Conservation (phyloP, 306 rosid genomes). For the Prunus mira region DNA sequence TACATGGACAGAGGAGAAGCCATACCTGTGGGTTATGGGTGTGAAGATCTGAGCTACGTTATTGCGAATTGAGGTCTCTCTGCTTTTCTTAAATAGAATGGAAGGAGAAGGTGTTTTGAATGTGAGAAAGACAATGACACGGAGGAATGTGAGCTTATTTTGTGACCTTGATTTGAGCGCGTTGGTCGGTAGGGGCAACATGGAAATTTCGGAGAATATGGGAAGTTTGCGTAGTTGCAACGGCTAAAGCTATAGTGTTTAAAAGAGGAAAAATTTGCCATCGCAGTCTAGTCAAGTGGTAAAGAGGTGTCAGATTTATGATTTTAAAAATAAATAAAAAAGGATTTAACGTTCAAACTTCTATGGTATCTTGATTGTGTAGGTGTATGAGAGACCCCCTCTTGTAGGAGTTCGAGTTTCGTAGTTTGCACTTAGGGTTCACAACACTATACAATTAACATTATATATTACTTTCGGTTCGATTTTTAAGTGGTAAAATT, state of each 20-base stretch:
- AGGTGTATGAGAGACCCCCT: too few species aligned
- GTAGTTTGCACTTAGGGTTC: too few species aligned
- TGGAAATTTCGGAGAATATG: background rate
- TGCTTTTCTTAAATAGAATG: background rate
- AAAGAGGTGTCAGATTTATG: too few species aligned
- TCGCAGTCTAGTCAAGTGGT: too few species aligned
- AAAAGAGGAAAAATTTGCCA: background rate
- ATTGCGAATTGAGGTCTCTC: background rate
- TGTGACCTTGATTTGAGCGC: background rate
- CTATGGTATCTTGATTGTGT: too few species aligned
- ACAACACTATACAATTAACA: too few species aligned
- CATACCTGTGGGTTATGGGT: constrained; percentile 7
- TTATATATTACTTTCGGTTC: too few species aligned
- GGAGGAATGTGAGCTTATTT: background rate
- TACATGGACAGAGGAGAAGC: background rate
- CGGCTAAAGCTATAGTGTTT: background rate
- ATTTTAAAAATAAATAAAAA: too few species aligned
- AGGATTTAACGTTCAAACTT: fast-evolving
- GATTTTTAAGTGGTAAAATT: too few species aligned
- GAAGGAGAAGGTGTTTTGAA: background rate
- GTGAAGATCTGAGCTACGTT: background rate
- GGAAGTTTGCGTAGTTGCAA: constrained; percentile 4
- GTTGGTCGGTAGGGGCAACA: constrained; percentile 5
- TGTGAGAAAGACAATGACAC: background rate
- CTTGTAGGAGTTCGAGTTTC: too few species aligned